Percentiles rank a stretch among this genome's conserved stretches.
phyloP scores from a whole-genome alignment of 1,139 yeast genomes.

The Blastobotrys raffinosifermentans region DNA sequence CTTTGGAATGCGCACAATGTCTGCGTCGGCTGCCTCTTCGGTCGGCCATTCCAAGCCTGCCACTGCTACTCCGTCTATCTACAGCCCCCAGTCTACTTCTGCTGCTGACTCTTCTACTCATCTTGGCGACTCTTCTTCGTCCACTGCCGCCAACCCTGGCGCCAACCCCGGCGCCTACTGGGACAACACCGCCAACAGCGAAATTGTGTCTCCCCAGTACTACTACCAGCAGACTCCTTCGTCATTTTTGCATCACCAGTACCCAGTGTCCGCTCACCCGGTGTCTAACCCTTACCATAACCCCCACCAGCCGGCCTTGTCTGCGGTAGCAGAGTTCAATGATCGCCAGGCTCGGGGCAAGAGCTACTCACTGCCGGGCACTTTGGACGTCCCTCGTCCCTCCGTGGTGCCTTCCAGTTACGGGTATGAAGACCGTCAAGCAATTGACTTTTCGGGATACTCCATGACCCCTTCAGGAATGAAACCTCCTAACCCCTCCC shows the following conservation, averaged over 20 bases:
- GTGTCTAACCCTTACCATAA: slow-evolving; percentile 1
- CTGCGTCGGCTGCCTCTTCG: background rate
- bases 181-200: slow-evolving; percentile 23
- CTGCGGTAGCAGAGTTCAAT: slow-evolving; percentile 11
- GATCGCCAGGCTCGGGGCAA: slow-evolving; percentile 17
- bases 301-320: slow-evolving; percentile 5
- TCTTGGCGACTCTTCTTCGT: background rate
- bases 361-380: slow-evolving; percentile 21
- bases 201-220: slow-evolving; percentile 21
- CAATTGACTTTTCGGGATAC: slow-evolving; percentile 22
- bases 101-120: background rate
- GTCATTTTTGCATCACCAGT: slow-evolving; percentile 6
- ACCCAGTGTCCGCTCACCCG: slow-evolving; percentile 5
- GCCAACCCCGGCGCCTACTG: slow-evolving; percentile 17
- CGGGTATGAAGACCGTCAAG: slow-evolving; percentile 7
- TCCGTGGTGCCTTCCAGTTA: slow-evolving; percentile 2
- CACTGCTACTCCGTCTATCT: background rate
- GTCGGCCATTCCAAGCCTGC: background rate
- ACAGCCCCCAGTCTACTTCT: background rate
- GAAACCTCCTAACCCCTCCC: background rate
- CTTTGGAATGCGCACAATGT: background rate
- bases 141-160: slow-evolving; percentile 3
- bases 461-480: slow-evolving; percentile 10
- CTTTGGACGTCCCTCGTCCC: slow-evolving; percentile 15
- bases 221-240: slow-evolving; percentile 9